phyloP scores from a whole-genome alignment of 345 rosid genomes.

The Corchorus capsularis region DNA sequence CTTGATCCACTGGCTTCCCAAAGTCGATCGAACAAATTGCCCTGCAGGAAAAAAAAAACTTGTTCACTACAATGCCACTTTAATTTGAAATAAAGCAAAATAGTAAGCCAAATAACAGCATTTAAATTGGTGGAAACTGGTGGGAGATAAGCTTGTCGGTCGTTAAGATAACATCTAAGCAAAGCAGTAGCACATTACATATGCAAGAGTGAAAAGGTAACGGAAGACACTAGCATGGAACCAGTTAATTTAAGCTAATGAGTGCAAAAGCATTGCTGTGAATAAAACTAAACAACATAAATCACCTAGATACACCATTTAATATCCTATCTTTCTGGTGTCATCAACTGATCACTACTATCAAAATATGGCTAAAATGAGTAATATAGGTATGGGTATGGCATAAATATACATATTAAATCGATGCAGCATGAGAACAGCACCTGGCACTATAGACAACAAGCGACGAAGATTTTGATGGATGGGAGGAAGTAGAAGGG shows the following conservation, averaged over 20 bases:
- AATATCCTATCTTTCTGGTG: neutral
- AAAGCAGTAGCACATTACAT: neutral
- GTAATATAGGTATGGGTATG: neutral
- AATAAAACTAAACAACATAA: neutral
- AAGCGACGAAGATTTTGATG: constrained; percentile 54
- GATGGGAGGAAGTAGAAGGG: constrained; percentile 61
- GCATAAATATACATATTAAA: neutral
- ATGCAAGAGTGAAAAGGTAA: neutral
- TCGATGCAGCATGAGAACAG: constrained; percentile 6
- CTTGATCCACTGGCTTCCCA: constrained; percentile 72
- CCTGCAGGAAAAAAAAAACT: constrained; percentile 41
- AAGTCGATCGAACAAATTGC: constrained; percentile 88
- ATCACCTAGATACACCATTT: constrained; percentile 7
- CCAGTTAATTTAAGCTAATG: neutral
- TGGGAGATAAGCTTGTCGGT: neutral
- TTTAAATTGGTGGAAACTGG: neutral
- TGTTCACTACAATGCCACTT: neutral
- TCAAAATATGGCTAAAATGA: constrained; percentile 1
- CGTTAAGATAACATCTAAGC: neutral
- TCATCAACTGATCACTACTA: neutral
- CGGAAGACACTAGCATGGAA: neutral
- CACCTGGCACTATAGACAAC: constrained; percentile 91
- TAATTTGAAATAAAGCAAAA: neutral
- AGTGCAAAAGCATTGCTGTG: neutral
- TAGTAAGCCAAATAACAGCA: neutral